These are phyloP conservation scores for Ananas comosus DNA, from an alignment of 176 grass and related monocot genomes.

Conservation along the genomic window DNA sequence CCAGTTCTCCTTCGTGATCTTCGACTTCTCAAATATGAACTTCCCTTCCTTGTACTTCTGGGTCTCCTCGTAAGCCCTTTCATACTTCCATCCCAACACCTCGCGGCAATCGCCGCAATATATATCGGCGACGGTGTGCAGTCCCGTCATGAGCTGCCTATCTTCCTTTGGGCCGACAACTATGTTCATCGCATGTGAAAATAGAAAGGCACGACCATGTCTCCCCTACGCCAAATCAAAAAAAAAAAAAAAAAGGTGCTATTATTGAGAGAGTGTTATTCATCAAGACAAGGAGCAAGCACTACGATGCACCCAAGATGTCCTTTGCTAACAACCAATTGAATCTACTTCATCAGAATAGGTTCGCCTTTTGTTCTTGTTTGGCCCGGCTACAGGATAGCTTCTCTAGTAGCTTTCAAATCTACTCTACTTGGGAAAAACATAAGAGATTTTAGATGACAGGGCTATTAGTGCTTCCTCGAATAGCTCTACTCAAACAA, in stretches of 20 bases:
- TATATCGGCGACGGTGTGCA: conserved; percentile 64
- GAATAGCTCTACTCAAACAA: too few species aligned
- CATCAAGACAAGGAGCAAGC: neutral
- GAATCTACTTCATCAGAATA: neutral
- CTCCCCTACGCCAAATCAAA: conserved; percentile 33
- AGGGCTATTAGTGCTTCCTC: too few species aligned
- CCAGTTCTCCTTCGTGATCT: conserved; percentile 74
- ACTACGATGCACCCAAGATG: neutral
- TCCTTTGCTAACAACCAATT: neutral
- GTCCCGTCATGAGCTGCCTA: conserved; percentile 54
- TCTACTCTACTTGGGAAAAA: too few species aligned
- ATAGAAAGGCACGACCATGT: conserved; percentile 57
- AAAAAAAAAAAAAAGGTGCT: neutral
- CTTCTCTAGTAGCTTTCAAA: neutral
- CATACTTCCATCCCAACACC: conserved; percentile 70
- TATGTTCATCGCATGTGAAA: conserved; percentile 77
- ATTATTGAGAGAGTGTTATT: conserved; percentile 1
- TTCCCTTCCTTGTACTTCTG: conserved; percentile 86
- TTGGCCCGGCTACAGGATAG: neutral
- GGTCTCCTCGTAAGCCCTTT: conserved; percentile 52
- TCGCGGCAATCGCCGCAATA: conserved; percentile 53
- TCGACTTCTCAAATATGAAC: conserved; percentile 80
- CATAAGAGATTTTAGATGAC: too few species aligned
- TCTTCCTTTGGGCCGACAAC: conserved; percentile 54
- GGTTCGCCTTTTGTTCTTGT: neutral